Conservation (phyloP, 169 alveolate species). For the Plasmodium ovale region DNA sequence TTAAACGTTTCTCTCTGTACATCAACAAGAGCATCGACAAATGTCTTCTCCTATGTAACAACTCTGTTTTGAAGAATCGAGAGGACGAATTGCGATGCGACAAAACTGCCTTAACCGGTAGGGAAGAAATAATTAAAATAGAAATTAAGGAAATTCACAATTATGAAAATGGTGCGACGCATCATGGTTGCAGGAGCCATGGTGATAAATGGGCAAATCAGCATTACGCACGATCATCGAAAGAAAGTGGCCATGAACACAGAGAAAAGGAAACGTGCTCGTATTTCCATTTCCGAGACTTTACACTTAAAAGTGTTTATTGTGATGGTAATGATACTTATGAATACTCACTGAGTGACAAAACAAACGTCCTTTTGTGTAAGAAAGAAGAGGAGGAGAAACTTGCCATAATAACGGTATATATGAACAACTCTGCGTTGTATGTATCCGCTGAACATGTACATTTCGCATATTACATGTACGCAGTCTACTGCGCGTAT, state of each 20-base stretch:
- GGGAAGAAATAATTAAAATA: conserved; percentile 39
- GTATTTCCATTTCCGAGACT: neutral
- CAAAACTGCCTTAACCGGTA: neutral
- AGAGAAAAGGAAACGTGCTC: neutral
- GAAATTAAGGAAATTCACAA: conserved; percentile 27
- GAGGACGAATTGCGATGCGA: conserved; percentile 25
- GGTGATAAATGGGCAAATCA: neutral
- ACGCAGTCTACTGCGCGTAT: neutral
- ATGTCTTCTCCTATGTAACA: neutral
- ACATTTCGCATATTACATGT: conserved; percentile 11
- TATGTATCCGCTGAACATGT: conserved; percentile 27
- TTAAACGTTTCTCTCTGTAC: neutral
- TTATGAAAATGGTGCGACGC: neutral
- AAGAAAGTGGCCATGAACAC: neutral
- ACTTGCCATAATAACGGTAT: neutral
- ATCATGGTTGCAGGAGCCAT: neutral
- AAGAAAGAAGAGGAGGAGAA: neutral
- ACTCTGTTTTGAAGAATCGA: neutral
- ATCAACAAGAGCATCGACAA: conserved; percentile 7
- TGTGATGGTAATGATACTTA: conserved; percentile 5
- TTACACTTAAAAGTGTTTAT: conserved; percentile 22
- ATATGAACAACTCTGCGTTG: neutral
- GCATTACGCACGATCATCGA: neutral
- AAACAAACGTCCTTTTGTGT: conserved; percentile 6
- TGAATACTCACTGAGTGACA: conserved; percentile 38